Base-by-base conservation (phyloP, 1,284 basidiomycete genomes). In the Xanthoconium separans region DNA sequence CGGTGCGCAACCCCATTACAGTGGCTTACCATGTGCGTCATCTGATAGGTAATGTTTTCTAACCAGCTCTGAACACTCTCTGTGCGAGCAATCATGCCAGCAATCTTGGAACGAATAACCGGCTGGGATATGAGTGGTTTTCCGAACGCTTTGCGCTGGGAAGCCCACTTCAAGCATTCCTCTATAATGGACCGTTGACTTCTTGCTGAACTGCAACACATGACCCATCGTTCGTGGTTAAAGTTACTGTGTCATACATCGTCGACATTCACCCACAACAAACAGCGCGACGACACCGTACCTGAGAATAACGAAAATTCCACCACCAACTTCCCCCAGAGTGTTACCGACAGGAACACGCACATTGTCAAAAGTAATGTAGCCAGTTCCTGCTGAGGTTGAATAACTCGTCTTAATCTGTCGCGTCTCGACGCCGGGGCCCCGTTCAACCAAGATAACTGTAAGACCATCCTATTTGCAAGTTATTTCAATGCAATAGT, bases 1-100 rank as follows among this genome's bases (percentile, higher is more conserved):
- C 16, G 20, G 16, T 33, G 33, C 30, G 8, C 18, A 12, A 45
- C 18, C 6, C 29, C 33, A n/a, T 52, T 44, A 9, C 15, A 13
- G 40, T 40, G 31, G 51, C 68, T 49, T 20, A 82, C 82, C 91
- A 94, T 94, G 63, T 94, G 86, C 68, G 82, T 85, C 94, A 96
- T 96, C 73, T 96, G 94, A 70, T 88, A 85, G 0, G 93, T 95
- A 58, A 96, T 76, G 65, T 84, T 89, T 75, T 98, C 95, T 27
- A 96, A 75, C 93, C 93, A 97, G 45, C 81, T 83, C 68, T 97
- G 94, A 13, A 79, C 77, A 0, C 82, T 78, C 71, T 72, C 69
- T 5, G 63, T 42, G 16, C 87, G 84, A 29, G 85, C 80, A 56
- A 91, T 86, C 85, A 90, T 87, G 34, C 70, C 69, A 0, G 87